Percentiles rank a stretch among this genome's conserved stretches.
Conservation (phyloP, 139 green algal genomes). For the Eudorina sp. region DNA sequence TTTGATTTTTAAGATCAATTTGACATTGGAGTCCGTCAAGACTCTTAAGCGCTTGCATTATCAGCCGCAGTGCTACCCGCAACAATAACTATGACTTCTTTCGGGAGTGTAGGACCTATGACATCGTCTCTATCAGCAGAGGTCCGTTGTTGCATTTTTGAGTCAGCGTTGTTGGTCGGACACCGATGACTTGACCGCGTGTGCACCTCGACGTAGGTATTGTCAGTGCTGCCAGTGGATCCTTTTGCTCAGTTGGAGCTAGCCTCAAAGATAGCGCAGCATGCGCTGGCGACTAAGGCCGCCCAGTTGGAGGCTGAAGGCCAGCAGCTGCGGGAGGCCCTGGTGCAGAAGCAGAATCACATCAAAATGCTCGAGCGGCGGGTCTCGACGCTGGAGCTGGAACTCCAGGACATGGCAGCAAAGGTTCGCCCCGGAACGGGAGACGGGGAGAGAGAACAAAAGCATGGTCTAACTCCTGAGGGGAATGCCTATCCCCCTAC, state of each 20-base stretch:
- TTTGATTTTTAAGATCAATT: no score
- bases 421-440: constrained; percentile 59
- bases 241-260: constrained; percentile 60
- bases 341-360: constrained; percentile 60
- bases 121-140: constrained; percentile 28
- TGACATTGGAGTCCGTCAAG: no score
- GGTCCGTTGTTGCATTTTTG: background rate
- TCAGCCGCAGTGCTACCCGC: no score
- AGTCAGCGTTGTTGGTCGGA: background rate
- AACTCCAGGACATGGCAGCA: constrained; percentile 62
- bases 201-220: constrained; percentile 29
- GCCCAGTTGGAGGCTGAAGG: constrained; percentile 64
- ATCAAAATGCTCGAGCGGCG: constrained; percentile 67
- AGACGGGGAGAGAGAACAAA: background rate
- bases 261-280: constrained; percentile 57
- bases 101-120: constrained; percentile 19
- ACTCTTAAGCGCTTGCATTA: no score
- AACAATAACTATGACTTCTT: constrained; percentile 18
- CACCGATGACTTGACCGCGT: background rate
- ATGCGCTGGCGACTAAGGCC: constrained; percentile 60
- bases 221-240: constrained; percentile 58
- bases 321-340: constrained; percentile 62
- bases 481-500: no score
- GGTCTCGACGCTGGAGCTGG: constrained; percentile 61
- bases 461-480: no score